A percentile compares a stretch with the other conserved stretches of the same genome.
Conservation (phyloP, 1,284 basidiomycete genomes). For the Grifola frondosa region DNA sequence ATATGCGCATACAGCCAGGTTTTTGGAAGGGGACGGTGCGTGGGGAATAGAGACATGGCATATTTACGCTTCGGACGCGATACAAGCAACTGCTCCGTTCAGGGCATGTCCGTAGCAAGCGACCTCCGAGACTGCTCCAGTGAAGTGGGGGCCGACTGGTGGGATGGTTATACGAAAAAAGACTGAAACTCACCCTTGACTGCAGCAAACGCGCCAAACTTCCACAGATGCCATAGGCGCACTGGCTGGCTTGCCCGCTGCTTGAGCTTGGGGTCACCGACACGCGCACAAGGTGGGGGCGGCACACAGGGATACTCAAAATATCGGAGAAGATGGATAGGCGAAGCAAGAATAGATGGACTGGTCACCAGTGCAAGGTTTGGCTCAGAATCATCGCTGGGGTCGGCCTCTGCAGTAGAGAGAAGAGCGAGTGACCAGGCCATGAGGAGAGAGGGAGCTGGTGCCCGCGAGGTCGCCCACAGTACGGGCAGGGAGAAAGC, state of each 20-base stretch:
- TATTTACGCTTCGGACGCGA: no score
- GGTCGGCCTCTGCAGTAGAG: constrained; percentile 8
- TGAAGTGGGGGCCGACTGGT: no score
- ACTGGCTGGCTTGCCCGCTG: constrained; percentile 52
- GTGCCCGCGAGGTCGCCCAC: no score
- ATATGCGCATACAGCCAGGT: no score
- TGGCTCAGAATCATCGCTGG: background rate
- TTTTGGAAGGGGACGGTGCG: no score
- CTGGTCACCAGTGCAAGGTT: background rate
- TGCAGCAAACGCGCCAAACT: constrained; percentile 60
- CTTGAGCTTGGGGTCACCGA: constrained; percentile 60
- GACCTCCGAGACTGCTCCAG: no score
- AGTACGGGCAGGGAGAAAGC: no score
- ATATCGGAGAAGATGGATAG: constrained; percentile 45
- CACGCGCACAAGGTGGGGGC: constrained; percentile 69
- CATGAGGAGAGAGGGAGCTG: constrained; percentile 15
- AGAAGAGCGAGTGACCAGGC: constrained; percentile 32
- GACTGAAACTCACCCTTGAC: constrained; percentile 54
- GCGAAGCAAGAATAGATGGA: constrained; percentile 6
- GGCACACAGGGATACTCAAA: constrained; percentile 66
- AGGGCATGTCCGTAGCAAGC: no score
- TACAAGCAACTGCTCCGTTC: no score
- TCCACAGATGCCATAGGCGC: constrained; percentile 68
- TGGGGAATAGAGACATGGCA: no score
- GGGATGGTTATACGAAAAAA: no score